phyloP scores from a whole-genome alignment of 2,329 filamentous ascomycete genomes.

The Eutypella sp. region DNA sequence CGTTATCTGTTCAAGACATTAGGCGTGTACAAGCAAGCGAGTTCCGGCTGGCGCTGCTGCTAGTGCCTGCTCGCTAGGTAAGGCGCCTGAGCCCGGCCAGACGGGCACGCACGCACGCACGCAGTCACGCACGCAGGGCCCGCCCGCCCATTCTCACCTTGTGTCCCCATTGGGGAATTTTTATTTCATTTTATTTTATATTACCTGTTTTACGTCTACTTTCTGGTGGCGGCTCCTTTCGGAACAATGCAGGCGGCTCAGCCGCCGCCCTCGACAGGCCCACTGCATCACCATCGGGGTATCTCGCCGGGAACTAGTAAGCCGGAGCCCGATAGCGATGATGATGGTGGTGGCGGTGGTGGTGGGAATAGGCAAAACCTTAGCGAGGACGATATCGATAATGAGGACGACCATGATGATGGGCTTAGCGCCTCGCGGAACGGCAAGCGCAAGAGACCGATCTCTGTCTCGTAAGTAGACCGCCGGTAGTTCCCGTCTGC shows the following conservation, averaged over 20 bases:
- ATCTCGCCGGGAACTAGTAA: conserved; percentile 21
- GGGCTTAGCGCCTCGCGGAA: conserved; percentile 34
- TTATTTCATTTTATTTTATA: too few relatives aligned
- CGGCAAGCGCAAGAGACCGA: conserved; percentile 56
- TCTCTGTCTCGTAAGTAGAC: conserved; percentile 53
- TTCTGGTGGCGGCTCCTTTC: neutral
- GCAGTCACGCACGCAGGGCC: too few relatives aligned
- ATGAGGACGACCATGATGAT: conserved; percentile 31
- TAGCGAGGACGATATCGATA: conserved; percentile 40
- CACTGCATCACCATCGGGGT: conserved; percentile 15
- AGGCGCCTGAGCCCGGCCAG: too few relatives aligned
- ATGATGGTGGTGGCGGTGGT: conserved; percentile 44
- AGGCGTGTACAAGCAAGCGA: too few relatives aligned
- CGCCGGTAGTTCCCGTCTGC: neutral
- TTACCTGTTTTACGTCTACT: too few relatives aligned
- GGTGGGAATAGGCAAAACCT: conserved; percentile 28
- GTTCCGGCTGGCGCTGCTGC: too few relatives aligned
- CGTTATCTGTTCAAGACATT: too few relatives aligned
- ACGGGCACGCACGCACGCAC: too few relatives aligned
- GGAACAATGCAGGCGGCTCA: conserved; percentile 16
- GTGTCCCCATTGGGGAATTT: too few relatives aligned
- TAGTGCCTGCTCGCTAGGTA: too few relatives aligned
- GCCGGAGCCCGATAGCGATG: conserved; percentile 42
- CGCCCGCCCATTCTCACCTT: too few relatives aligned
- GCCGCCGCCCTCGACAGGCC: conserved; percentile 8